Evolutionary conservation across 352 stramenopile species (phyloP).

Genomic region (Globisporangium paroecandrum): DNA sequence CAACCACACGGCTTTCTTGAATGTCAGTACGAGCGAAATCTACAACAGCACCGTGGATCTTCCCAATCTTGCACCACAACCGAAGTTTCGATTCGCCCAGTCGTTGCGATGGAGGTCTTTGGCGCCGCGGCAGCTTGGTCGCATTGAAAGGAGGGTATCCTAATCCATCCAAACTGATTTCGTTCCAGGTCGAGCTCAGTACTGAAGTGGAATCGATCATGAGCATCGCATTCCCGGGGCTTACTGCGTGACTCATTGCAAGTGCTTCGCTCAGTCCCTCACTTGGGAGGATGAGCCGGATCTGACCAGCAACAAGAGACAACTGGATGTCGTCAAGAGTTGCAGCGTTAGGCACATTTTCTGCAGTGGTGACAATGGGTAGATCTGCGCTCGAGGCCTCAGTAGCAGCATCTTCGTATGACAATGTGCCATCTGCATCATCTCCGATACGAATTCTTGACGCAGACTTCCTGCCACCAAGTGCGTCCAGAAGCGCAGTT

Average conservation of each 20-base stretch:
- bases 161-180: slow-evolving; percentile 66
- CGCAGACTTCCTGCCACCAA: not conserved
- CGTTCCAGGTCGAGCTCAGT: slow-evolving; percentile 35
- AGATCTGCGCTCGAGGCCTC: not conserved
- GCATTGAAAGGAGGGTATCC: slow-evolving; percentile 77
- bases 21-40: slow-evolving; percentile 18
- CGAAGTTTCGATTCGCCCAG: slow-evolving; percentile 39
- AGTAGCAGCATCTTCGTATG: not conserved
- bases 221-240: slow-evolving; percentile 31
- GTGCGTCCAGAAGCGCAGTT: slow-evolving; percentile 20
- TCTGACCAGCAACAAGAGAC: slow-evolving; percentile 42
- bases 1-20: not conserved
- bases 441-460: not conserved
- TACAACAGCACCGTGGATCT: slow-evolving; percentile 41
- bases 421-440: not conserved
- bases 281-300: slow-evolving; percentile 52
- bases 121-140: slow-evolving; percentile 50
- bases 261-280: slow-evolving; percentile 35
- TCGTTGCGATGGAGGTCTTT: slow-evolving; percentile 40
- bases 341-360: not conserved
- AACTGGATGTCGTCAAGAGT: slow-evolving; percentile 29
- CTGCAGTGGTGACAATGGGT: not conserved
- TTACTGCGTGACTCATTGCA: slow-evolving; percentile 9
- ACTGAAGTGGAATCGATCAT: slow-evolving; percentile 50
- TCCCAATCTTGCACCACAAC: slow-evolving; percentile 42